Conservation (phyloP, 805 yeast species). For the Starmerella kuoi region DNA sequence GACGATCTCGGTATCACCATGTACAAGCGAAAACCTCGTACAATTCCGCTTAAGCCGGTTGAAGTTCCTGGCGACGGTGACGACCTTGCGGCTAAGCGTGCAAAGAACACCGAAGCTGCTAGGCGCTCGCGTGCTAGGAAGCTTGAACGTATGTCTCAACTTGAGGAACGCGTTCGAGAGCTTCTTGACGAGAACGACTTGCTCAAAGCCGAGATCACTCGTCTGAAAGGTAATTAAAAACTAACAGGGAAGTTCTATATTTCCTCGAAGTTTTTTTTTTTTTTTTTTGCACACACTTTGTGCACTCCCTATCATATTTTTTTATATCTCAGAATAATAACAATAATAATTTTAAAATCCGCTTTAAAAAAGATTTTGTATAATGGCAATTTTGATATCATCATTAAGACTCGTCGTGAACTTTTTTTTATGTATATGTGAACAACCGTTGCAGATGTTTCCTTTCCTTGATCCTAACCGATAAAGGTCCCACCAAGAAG, state of each 20-base stretch:
- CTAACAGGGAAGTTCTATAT: neutral
- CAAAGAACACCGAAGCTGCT: constrained; percentile 91
- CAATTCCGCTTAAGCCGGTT: constrained; percentile 60
- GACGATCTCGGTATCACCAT: constrained; percentile 68
- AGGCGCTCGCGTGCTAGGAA: constrained; percentile 90
- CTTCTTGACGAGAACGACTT: constrained; percentile 46
- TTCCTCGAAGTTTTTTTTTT: neutral
- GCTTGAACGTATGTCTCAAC: constrained; percentile 77
- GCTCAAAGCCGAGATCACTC: constrained; percentile 49
- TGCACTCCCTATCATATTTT: no score
- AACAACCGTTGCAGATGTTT: no score
- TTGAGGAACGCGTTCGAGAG: constrained; percentile 67
- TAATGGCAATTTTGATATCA: no score
- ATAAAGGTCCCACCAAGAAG: no score
- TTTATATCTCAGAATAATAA: no score
- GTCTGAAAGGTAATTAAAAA: constrained; percentile 6
- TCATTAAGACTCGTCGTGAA: no score
- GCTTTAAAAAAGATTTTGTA: no score
- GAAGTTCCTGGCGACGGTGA: constrained; percentile 34
- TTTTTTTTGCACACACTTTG: no score
- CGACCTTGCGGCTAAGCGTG: constrained; percentile 51
- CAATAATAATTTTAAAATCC: no score
- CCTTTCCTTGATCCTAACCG: no score
- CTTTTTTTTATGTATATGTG: no score
- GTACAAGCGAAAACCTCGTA: constrained; percentile 67